These are phyloP conservation scores for Candida silvicultrix DNA, from an alignment of 805 yeast genomes.

Conservation along the genomic window DNA sequence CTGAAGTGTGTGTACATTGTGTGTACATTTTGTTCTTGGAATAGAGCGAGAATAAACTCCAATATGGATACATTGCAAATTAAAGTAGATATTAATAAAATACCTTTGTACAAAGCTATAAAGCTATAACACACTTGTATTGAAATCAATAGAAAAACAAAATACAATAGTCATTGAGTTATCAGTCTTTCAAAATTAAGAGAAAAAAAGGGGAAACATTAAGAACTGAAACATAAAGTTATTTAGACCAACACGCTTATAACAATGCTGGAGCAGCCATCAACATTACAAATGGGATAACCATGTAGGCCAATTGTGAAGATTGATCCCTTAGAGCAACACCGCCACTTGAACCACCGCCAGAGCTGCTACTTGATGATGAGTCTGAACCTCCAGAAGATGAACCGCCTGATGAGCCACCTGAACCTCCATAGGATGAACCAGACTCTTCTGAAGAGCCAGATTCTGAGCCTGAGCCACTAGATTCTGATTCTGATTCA, in stretches of 20 bases:
- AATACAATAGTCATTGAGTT: no score
- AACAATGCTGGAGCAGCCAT: conserved; percentile 15
- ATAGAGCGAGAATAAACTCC: no score
- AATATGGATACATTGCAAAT: no score
- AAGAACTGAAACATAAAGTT: no score
- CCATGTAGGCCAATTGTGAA: conserved; percentile 4
- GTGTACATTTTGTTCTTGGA: no score
- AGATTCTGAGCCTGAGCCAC: background rate
- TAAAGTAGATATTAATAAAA: no score
- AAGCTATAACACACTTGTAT: no score
- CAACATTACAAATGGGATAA: conserved; percentile 14
- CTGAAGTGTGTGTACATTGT: no score
- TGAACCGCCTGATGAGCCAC: background rate
- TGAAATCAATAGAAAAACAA: background rate
- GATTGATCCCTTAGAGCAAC: background rate
- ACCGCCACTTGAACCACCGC: conserved; percentile 1
- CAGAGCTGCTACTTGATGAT: background rate
- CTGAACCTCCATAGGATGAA: background rate
- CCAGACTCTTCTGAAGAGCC: background rate
- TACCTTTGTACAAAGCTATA: no score
- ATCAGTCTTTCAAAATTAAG: no score
- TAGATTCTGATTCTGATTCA: conserved; percentile 1
- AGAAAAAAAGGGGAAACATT: no score
- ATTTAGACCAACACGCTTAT: no score
- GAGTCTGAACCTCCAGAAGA: background rate